Percentiles rank a stretch among this genome's conserved stretches.
phyloP scores from a whole-genome alignment of 371 early-diverging fungal genomes.

The Capillidium heterosporum region DNA sequence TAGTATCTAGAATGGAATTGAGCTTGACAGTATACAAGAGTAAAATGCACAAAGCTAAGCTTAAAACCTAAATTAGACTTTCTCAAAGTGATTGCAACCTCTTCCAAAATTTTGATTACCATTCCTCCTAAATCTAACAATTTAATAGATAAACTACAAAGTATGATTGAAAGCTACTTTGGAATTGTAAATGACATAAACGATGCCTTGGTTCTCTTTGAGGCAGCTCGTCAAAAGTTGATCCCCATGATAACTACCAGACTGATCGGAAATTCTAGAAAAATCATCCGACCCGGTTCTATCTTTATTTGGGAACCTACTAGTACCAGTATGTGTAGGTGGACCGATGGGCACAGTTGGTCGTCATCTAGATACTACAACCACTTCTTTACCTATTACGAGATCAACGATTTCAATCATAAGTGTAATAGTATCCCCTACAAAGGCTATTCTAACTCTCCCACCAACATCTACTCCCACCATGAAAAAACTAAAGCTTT shows the following conservation, averaged over 20 bases:
- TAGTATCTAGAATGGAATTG: no score
- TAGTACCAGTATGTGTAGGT: slow-evolving; percentile 72
- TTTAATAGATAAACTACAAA: background rate
- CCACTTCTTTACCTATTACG: slow-evolving; percentile 59
- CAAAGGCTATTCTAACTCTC: no score
- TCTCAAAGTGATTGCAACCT: no score
- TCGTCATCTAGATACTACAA: slow-evolving; percentile 67
- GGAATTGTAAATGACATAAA: background rate
- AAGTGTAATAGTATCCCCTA: no score
- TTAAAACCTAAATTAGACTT: no score
- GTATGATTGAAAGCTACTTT: background rate
- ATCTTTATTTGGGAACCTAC: slow-evolving; percentile 77
- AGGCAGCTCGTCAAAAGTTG: background rate
- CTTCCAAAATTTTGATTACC: no score
- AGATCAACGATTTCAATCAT: slow-evolving; percentile 22
- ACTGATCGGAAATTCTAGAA: slow-evolving; percentile 55
- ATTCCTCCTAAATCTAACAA: no score
- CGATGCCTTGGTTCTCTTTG: background rate
- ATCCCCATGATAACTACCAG: slow-evolving; percentile 12
- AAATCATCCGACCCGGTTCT: slow-evolving; percentile 56
- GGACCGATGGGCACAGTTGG: slow-evolving; percentile 86
- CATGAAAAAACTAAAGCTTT: background rate
- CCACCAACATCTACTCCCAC: background rate
- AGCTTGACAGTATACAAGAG: no score
- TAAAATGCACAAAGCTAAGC: no score